A percentile compares a stretch with the other conserved stretches of the same genome.
These are phyloP conservation scores for Suillus spraguei DNA, from an alignment of 768 basidiomycete genomes.

Conservation along the genomic window DNA sequence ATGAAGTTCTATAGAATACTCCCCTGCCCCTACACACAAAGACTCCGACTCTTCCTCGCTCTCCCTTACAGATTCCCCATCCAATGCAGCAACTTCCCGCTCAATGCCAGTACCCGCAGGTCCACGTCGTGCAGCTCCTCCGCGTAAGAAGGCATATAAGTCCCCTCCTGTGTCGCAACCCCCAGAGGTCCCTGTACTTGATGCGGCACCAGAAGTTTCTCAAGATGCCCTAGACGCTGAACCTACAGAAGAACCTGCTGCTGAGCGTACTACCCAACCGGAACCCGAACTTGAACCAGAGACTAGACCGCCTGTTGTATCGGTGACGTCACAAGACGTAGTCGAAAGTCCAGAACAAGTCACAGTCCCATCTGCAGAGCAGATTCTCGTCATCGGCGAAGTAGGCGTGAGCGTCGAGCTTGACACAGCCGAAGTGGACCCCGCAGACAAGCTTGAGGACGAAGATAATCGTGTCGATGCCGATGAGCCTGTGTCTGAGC, in stretches of 20 bases:
- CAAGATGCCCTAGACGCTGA: background rate
- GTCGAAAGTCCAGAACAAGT: slow-evolving; percentile 10
- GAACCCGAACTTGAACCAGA: background rate
- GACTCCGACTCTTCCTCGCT: slow-evolving; percentile 29
- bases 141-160: slow-evolving; percentile 64
- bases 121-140: slow-evolving; percentile 75
- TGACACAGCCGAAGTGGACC: slow-evolving; percentile 16
- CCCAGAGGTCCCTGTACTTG: slow-evolving; percentile 29
- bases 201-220: slow-evolving; percentile 11
- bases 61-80: slow-evolving; percentile 22
- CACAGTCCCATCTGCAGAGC: slow-evolving; percentile 6
- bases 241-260: background rate
- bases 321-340: slow-evolving; percentile 9
- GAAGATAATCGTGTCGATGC: slow-evolving; percentile 18
- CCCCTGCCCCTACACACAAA: slow-evolving; percentile 9
- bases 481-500: slow-evolving; percentile 9
- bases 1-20: slow-evolving; percentile 29
- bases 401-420: slow-evolving; percentile 9
- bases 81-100: slow-evolving; percentile 33
- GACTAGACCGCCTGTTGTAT: slow-evolving; percentile 7
- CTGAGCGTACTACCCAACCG: background rate
- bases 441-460: slow-evolving; percentile 16
- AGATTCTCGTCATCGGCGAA: slow-evolving; percentile 9
- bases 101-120: slow-evolving; percentile 76
- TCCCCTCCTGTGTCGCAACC: slow-evolving; percentile 41